phyloP scores from a whole-genome alignment of 2,329 filamentous ascomycete genomes.

The Botrytis pseudocinerea region DNA sequence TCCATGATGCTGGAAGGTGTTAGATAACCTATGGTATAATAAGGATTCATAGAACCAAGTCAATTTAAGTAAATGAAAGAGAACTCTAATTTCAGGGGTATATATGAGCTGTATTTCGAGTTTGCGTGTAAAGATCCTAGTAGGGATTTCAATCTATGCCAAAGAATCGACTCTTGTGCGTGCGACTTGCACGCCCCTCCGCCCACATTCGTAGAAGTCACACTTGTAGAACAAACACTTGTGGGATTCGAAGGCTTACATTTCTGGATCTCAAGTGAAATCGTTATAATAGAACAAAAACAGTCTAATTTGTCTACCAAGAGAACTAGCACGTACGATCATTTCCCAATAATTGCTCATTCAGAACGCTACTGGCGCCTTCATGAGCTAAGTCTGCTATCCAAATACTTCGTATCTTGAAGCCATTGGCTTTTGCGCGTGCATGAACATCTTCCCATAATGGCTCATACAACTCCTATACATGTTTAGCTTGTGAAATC shows the following conservation, averaged over 20 bases:
- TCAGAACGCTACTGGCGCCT: conserved; percentile 73
- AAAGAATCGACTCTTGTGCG: not conserved
- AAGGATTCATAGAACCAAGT: not conserved
- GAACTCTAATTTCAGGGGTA: not conserved
- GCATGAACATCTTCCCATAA: conserved; percentile 79
- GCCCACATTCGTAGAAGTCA: not conserved
- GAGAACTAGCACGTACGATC: conserved; percentile 63
- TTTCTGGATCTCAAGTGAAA: not conserved
- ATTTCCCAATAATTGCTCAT: conserved; percentile 74
- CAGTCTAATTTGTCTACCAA: not conserved
- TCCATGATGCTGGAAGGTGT: conserved; percentile 66
- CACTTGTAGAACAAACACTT: not conserved
- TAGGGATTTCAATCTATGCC: not conserved
- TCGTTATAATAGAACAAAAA: not conserved
- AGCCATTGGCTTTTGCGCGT: conserved; percentile 54
- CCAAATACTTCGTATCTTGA: conserved; percentile 78
- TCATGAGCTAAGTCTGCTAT: conserved; percentile 81
- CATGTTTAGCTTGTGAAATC: not conserved
- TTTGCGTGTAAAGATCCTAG: not conserved
- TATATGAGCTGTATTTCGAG: not conserved
- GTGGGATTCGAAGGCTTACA: not conserved
- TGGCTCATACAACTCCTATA: conserved; percentile 85
- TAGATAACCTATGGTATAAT: not conserved
- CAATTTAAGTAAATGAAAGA: not conserved
- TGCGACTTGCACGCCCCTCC: not conserved